phyloP scores from a whole-genome alignment of 2,329 filamentous ascomycete genomes.

The Cercospora citrullina region DNA sequence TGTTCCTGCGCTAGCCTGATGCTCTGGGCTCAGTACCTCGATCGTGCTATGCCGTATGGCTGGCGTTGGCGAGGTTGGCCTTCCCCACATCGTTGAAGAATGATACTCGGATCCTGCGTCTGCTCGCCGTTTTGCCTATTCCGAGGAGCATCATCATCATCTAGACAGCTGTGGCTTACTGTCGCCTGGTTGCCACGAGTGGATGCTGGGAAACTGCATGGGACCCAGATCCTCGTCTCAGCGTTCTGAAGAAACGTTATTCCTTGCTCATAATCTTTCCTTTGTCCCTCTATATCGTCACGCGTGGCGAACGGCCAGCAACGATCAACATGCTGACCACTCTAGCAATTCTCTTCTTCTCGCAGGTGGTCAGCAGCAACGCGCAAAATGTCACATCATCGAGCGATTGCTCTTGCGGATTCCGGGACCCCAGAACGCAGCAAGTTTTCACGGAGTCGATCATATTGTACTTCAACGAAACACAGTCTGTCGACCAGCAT shows the following conservation, averaged over 20 bases:
- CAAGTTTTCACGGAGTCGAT: slow-evolving; percentile 50
- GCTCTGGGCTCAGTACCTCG: background rate
- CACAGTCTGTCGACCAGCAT: slow-evolving; percentile 37
- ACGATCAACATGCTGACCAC: slow-evolving; percentile 18
- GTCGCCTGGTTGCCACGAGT: background rate
- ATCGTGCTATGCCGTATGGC: background rate
- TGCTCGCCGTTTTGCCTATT: background rate
- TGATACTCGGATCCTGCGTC: background rate
- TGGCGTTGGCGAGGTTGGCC: background rate
- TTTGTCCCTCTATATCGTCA: background rate
- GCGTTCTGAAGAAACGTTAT: background rate
- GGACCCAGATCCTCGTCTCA: background rate
- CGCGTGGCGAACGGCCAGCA: background rate
- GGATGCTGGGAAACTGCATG: background rate
- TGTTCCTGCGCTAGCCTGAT: background rate
- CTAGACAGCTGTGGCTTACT: background rate
- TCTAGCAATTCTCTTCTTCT: slow-evolving; percentile 12
- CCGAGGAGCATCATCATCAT: background rate
- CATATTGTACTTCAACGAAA: slow-evolving; percentile 55
- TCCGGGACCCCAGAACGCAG: slow-evolving; percentile 43
- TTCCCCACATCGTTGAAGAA: background rate
- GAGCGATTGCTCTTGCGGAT: slow-evolving; percentile 49
- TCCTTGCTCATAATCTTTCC: background rate
- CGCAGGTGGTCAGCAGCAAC: slow-evolving; percentile 14
- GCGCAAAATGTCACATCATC: slow-evolving; percentile 22